Base-by-base conservation (phyloP, 768 basidiomycete genomes). In the Hebeloma cylindrosporum region DNA sequence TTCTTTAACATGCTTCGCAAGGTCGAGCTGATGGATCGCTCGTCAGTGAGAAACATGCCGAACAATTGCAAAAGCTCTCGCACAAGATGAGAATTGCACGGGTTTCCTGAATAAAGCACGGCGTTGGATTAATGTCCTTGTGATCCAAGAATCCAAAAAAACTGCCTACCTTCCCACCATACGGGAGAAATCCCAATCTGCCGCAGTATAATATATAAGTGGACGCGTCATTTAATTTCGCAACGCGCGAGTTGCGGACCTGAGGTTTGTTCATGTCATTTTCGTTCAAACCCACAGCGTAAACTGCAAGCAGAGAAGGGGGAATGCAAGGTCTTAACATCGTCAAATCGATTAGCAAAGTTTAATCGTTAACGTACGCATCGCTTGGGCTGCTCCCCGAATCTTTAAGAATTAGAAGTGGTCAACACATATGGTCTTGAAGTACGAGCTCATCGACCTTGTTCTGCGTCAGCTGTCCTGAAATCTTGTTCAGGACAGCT, bases 151-250 rank as follows among this genome's bases (percentile, higher is more conserved):
- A 35, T 28, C 13, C 2, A 30, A 25, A 14, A 14, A n/a, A n/a
- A n/a, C n/a, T n/a, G 59, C 62, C n/a, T 30, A 85, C 89, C 89
- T 76, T 93, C 90, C 88, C 89, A 93, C 90, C 90, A 93, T 40
- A 92, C 76, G 3, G 88, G 83, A 22, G 87, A 87, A 58, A 93
- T 90, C 34, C 91, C 91, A 57, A 93, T 84, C 85, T 91, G 59
- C 37, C 16, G 52, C 17, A 41, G 22, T 20, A n/a, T 7, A 35
- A 40, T 45, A 31, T 39, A 31, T 45, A 38, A 45, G 16, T 7
- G 33, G 40, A 34, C 13, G 8, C 5, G 22, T 31, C 27, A 23
- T 18, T n/a, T 14, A 35, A 22, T 25, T 23, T 8, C 13, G 7
- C 18, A 37, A 27, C 22, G n/a, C n/a, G n/a, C n/a, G n/a, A n/a